phyloP scores from a whole-genome alignment of 805 yeast genomes.

The Saccharomycopsis sp. region DNA sequence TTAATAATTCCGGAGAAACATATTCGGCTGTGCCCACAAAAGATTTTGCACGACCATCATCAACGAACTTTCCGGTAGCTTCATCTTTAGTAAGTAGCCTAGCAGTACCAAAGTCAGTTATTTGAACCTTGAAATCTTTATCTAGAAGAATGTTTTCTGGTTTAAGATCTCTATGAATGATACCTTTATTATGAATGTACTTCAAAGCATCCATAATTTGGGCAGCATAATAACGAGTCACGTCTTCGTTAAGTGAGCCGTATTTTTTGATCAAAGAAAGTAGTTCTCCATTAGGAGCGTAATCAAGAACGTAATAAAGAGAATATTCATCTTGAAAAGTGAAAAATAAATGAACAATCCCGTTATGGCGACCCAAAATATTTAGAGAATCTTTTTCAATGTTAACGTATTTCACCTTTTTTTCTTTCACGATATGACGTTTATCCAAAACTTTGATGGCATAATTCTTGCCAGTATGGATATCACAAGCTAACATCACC shows the following conservation, averaged over 20 bases:
- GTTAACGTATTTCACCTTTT: conserved; percentile 76
- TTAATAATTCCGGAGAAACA: conserved; percentile 71
- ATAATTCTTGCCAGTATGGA: conserved; percentile 62
- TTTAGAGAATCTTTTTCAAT: conserved; percentile 75
- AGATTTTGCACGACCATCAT: conserved; percentile 61
- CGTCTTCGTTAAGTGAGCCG: conserved; percentile 64
- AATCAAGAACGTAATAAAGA: conserved; percentile 66
- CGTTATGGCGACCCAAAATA: conserved; percentile 47
- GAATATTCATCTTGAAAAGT: conserved; percentile 73
- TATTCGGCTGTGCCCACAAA: conserved; percentile 84
- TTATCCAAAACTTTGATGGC: conserved; percentile 74
- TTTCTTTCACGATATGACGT: conserved; percentile 68
- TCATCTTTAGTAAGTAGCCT: conserved; percentile 41
- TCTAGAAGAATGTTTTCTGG: conserved; percentile 74
- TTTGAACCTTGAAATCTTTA: conserved; percentile 46
- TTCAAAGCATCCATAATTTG: conserved; percentile 66
- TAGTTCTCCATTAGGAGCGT: conserved; percentile 72
- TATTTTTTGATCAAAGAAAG: conserved; percentile 53
- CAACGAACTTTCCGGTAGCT: conserved; percentile 39
- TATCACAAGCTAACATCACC: conserved; percentile 76
- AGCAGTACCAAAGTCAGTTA: conserved; percentile 84
- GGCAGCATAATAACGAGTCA: conserved; percentile 56
- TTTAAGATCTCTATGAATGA: conserved; percentile 72
- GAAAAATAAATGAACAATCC: conserved; percentile 59
- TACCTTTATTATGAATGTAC: conserved; percentile 65